Conservation (phyloP, 2,329 filamentous ascomycete species). For the Xylaria sp. region DNA sequence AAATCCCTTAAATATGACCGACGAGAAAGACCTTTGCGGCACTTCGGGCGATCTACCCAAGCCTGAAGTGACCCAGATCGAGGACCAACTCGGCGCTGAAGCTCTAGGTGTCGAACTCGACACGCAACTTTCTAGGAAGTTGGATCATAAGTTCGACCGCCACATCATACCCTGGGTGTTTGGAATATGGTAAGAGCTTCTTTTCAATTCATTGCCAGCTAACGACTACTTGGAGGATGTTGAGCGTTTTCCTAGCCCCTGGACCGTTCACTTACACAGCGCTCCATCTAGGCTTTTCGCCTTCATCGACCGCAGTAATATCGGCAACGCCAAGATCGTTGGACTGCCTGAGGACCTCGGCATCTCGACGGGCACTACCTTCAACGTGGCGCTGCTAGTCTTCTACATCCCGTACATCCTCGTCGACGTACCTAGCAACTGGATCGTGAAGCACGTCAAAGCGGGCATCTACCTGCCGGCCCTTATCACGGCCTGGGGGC, state of each 20-base stretch:
- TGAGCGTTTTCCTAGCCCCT: not conserved
- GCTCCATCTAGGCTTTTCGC: constrained; percentile 37
- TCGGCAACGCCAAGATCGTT: constrained; percentile 56
- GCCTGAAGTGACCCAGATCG: constrained; percentile 28
- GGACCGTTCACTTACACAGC: constrained; percentile 4
- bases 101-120: constrained; percentile 23
- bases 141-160: constrained; percentile 42
- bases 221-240: not conserved
- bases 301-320: constrained; percentile 64
- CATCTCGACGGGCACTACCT: constrained; percentile 66
- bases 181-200: constrained; percentile 41
- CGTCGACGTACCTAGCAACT: constrained; percentile 73
- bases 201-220: not conserved
- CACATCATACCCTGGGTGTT: constrained; percentile 44
- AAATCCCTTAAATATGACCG: constrained; percentile 17
- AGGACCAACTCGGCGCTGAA: constrained; percentile 15
- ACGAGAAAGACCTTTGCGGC: constrained; percentile 8
- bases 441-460: constrained; percentile 61
- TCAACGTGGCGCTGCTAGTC: constrained; percentile 68
- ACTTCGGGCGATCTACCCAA: constrained; percentile 30
- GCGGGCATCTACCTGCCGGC: constrained; percentile 37
- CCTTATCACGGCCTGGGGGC: constrained; percentile 38
- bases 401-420: constrained; percentile 78
- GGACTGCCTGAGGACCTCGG: constrained; percentile 53
- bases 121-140: constrained; percentile 28